Evolutionary conservation across 2,329 filamentous ascomycete genomes (phyloP).

Genomic region (Alternaria brassicae): DNA sequence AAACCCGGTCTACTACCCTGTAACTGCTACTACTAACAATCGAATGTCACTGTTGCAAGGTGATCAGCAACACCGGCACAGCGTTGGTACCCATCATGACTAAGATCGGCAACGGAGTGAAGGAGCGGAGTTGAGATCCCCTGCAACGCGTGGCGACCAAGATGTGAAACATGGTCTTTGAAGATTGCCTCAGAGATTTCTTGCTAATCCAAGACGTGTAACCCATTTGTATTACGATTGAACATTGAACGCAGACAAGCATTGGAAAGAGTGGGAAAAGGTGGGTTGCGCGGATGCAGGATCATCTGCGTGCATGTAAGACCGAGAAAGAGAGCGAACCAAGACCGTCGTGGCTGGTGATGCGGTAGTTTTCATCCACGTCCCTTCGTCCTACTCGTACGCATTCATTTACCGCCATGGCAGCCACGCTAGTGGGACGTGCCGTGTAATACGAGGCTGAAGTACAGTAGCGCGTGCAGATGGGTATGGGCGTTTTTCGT

Average conservation of each 20-base stretch:
- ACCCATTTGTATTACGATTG: no score
- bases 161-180: background rate
- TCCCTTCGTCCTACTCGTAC: background rate
- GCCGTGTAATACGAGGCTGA: background rate
- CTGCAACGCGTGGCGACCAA: background rate
- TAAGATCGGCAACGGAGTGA: background rate
- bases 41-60: background rate
- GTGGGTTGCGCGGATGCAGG: background rate
- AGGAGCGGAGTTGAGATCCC: background rate
- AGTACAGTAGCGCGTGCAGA: background rate
- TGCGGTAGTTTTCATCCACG: background rate
- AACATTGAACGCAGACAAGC: background rate
- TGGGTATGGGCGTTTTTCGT: background rate
- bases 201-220: background rate
- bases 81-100: background rate
- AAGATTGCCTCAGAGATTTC: background rate
- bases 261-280: background rate
- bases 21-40: background rate
- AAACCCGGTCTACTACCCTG: background rate
- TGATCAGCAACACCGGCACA: background rate
- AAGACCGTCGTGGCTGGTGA: background rate
- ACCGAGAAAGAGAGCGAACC: background rate
- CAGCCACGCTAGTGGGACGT: constrained; percentile 2
- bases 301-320: background rate
- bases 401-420: background rate